A percentile compares a stretch with the other conserved stretches of the same genome.
Conservation (phyloP, 148 eudicot genomes). For the Chenopodium album region DNA sequence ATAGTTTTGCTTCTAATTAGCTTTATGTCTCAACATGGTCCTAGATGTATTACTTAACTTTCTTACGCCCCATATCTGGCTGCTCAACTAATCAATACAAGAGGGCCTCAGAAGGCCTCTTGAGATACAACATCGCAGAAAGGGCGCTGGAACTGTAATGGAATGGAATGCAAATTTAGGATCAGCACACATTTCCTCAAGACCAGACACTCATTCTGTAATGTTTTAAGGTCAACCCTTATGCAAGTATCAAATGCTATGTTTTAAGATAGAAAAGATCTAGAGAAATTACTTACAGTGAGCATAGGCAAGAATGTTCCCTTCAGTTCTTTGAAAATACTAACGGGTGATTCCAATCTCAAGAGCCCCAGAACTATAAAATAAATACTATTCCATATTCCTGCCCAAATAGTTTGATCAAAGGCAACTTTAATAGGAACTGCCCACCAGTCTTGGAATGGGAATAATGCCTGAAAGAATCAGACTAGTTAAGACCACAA, state of each 20-base stretch:
- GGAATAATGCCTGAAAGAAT: slow-evolving; percentile 64
- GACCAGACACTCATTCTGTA: not conserved
- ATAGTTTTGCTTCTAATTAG: not conserved
- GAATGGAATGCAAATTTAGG: not conserved
- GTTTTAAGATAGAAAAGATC: not conserved
- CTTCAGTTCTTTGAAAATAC: slow-evolving; percentile 61
- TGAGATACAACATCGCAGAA: not conserved
- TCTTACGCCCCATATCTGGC: not conserved
- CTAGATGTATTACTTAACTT: not conserved
- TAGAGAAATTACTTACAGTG: slow-evolving; percentile 55
- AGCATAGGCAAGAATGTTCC: slow-evolving; percentile 90
- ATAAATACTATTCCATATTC: slow-evolving; percentile 93
- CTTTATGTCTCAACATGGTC: not conserved
- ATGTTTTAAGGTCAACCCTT: not conserved
- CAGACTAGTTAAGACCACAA: slow-evolving; percentile 1
- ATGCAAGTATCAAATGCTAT: not conserved
- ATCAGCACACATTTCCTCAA: not conserved
- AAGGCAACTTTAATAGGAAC: slow-evolving; percentile 84
- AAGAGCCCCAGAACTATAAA: slow-evolving; percentile 63
- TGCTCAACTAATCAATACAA: not conserved
- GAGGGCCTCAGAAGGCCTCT: not conserved
- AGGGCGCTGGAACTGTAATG: not conserved
- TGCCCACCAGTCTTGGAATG: slow-evolving; percentile 93
- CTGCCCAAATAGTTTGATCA: slow-evolving; percentile 94
- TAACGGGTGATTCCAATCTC: slow-evolving; percentile 76